These are phyloP conservation scores for Diutina pseudorugosa DNA, from an alignment of 1,139 yeast species.

Conservation along the genomic window DNA sequence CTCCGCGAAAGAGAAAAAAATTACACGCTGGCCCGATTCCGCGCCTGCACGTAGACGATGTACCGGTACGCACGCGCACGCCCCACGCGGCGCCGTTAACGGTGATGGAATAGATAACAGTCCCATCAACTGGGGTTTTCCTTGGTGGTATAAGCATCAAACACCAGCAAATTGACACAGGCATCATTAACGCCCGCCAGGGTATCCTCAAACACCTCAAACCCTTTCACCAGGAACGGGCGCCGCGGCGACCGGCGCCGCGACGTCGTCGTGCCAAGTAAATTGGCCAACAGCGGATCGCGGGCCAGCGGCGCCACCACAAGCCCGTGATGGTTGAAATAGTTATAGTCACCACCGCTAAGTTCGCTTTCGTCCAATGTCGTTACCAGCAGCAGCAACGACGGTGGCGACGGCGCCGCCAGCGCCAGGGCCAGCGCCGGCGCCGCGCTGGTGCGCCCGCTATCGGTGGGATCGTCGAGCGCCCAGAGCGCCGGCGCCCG, in stretches of 20 bases:
- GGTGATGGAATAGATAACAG: neutral
- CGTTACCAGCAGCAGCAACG: constrained; percentile 6
- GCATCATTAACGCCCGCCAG: constrained; percentile 51
- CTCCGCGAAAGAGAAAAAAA: no score
- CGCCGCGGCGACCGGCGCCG: constrained; percentile 11
- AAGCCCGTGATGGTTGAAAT: constrained; percentile 12
- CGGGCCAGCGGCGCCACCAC: constrained; percentile 9
- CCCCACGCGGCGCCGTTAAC: neutral
- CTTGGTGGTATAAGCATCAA: constrained; percentile 61
- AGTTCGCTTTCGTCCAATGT: constrained; percentile 3
- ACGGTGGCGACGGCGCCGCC: neutral
- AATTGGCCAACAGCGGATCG: constrained; percentile 9
- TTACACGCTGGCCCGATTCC: no score
- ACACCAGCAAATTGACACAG: constrained; percentile 57
- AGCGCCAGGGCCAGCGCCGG: neutral
- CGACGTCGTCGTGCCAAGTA: constrained; percentile 9
- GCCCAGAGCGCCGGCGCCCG: neutral
- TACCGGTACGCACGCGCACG: neutral
- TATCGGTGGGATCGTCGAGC: neutral
- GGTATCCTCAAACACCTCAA: constrained; percentile 63
- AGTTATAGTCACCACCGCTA: constrained; percentile 8
- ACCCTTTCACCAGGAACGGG: constrained; percentile 26
- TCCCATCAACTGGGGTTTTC: constrained; percentile 42
- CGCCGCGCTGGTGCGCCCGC: neutral
- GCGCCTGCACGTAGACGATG: no score